Percentiles rank a stretch among this genome's conserved stretches.
phyloP scores from a whole-genome alignment of 805 yeast genomes.

The Yamadazyma endophytica region DNA sequence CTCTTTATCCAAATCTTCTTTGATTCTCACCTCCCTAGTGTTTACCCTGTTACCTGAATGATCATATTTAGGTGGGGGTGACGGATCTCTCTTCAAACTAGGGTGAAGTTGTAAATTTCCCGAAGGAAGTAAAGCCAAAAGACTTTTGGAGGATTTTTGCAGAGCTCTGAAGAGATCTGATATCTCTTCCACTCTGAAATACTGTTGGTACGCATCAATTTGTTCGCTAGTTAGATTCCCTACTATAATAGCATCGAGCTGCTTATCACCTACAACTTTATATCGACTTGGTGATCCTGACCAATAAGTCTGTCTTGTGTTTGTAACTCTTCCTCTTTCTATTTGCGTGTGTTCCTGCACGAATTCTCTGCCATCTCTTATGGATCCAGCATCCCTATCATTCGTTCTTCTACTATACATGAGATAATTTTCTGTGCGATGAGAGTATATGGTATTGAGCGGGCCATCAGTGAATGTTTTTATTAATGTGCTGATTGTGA shows the following conservation, averaged over 20 bases:
- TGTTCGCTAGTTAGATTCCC: constrained; percentile 64
- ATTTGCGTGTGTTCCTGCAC: no score
- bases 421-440: neutral
- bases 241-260: constrained; percentile 31
- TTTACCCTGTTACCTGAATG: constrained; percentile 76
- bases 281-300: constrained; percentile 27
- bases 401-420: constrained; percentile 7
- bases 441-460: neutral
- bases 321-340: neutral
- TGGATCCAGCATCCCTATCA: constrained; percentile 2
- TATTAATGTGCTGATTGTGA: no score
- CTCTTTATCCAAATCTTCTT: constrained; percentile 66
- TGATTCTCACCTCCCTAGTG: constrained; percentile 69
- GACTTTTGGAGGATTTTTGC: constrained; percentile 22
- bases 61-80: constrained; percentile 94
- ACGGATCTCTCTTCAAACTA: constrained; percentile 55
- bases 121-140: constrained; percentile 49
- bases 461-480: no score
- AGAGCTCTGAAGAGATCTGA: constrained; percentile 47
- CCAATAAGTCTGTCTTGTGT: constrained; percentile 24
- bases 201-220: constrained; percentile 63
- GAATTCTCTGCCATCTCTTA: constrained; percentile 4
- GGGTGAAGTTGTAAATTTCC: constrained; percentile 22
- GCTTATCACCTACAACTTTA: constrained; percentile 16
- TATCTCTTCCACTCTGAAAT: constrained; percentile 77